phyloP scores from a whole-genome alignment of 1,284 basidiomycete genomes.

The Coriolopsis trogii region DNA sequence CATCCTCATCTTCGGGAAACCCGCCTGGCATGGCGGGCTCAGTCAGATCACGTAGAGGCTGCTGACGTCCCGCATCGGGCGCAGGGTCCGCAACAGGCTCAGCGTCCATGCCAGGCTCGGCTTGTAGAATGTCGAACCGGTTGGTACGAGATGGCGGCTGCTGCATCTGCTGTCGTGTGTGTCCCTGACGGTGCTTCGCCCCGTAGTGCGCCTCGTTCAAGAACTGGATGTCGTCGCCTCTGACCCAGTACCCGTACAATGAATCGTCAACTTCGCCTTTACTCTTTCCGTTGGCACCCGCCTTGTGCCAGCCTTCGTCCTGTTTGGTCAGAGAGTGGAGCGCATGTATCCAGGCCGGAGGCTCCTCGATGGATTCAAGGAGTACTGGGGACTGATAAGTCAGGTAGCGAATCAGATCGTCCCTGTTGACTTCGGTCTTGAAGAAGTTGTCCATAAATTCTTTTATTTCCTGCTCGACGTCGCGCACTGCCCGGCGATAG shows the following conservation, averaged over 20 bases:
- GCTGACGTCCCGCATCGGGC: too few species aligned
- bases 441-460: conserved; percentile 47
- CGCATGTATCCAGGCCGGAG: conserved; percentile 46
- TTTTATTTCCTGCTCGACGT: conserved; percentile 46
- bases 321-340: conserved; percentile 8
- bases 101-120: not conserved
- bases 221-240: conserved; percentile 22
- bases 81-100: too few species aligned
- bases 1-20: too few species aligned
- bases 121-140: conserved; percentile 18
- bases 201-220: conserved; percentile 23
- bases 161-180: not conserved
- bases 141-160: conserved; percentile 1
- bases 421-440: conserved; percentile 39
- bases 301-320: conserved; percentile 26
- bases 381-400: conserved; percentile 46
- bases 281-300: conserved; percentile 20
- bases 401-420: conserved; percentile 45
- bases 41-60: too few species aligned
- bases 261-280: conserved; percentile 6
- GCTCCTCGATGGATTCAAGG: conserved; percentile 37
- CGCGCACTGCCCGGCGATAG: conserved; percentile 46
- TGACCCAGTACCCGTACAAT: conserved; percentile 23
- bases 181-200: conserved; percentile 2
- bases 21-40: too few species aligned